These are phyloP conservation scores for Rhizomucor pusillus DNA, from an alignment of 371 early-diverging fungal species.

Conservation along the genomic window DNA sequence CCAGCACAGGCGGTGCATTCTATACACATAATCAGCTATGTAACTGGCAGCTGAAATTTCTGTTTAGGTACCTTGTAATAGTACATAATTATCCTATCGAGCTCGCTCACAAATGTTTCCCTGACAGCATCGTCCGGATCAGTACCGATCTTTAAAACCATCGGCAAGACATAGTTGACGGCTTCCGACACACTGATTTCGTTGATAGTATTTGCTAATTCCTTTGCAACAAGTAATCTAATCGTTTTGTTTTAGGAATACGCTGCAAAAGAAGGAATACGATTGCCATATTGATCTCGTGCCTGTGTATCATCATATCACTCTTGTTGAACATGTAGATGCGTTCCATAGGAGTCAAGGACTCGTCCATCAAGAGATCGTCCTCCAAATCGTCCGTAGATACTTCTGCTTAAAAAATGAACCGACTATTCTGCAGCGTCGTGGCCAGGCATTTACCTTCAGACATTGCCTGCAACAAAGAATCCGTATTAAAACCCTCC, in stretches of 20 bases:
- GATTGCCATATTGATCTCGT: not conserved
- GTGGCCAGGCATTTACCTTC: slow-evolving; percentile 12
- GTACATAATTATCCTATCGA: slow-evolving; percentile 50
- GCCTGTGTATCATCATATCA: slow-evolving; percentile 50
- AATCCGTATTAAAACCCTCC: slow-evolving; percentile 17
- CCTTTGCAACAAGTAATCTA: slow-evolving; percentile 36
- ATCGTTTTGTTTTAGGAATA: not conserved
- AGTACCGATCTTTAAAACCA: slow-evolving; percentile 38
- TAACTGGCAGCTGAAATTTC: not conserved
- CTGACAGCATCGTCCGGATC: slow-evolving; percentile 51
- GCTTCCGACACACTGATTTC: slow-evolving; percentile 45
- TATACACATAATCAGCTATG: not conserved
- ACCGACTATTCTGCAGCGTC: not conserved
- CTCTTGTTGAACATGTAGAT: slow-evolving; percentile 47
- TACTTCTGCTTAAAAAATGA: slow-evolving; percentile 13
- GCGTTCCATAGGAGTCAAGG: slow-evolving; percentile 46
- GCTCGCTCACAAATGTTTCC: slow-evolving; percentile 51
- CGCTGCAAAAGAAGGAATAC: not conserved
- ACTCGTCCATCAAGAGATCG: slow-evolving; percentile 41
- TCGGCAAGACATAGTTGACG: slow-evolving; percentile 44
- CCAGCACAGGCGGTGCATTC: slow-evolving; percentile 27
- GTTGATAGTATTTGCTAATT: slow-evolving; percentile 36
- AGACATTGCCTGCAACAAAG: slow-evolving; percentile 18
- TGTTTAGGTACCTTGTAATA: slow-evolving; percentile 40
- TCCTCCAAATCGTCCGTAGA: slow-evolving; percentile 45